Evolutionary conservation across 345 rosid species (phyloP), one percentile per base, ranked within the genome.

Genomic region (Hibiscus syriacus): DNA sequence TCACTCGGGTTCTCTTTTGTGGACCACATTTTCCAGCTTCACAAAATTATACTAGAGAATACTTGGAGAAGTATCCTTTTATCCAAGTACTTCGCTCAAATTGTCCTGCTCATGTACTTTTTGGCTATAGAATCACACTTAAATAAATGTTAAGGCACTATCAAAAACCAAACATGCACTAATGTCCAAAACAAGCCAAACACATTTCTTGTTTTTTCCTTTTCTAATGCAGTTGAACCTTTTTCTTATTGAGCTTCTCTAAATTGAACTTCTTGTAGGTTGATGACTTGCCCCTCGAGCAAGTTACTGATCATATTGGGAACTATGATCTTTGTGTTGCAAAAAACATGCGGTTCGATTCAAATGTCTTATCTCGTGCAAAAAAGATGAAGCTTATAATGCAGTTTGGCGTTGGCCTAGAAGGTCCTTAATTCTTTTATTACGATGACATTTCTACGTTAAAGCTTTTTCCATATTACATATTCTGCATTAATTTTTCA

Each of bases 341-440:
- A 5, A 80, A 77, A 70, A 77, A 41, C 49, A 90, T 83, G 92
- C 70, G 23, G 70, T 29, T 92, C 16, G 84, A 87, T 83, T 81
- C 92, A 11, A 77, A 66, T 77, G 71, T 79, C 53, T 78, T 92
- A 57, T n/a, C n/a, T n/a, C n/a, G n/a, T n/a, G n/a, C n/a, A n/a
- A n/a, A n/a, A n/a, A n/a, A n/a, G n/a, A n/a, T n/a, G n/a, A n/a
- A n/a, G n/a, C n/a, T n/a, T n/a, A n/a, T n/a, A n/a, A n/a, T n/a
- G n/a, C n/a, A n/a, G 79, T 92, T 56, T 46, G 98, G 96, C 73
- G 96, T 92, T 74, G 98, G 98, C 56, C 84, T 92, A 11, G 97
- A 92, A 79, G 98, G 97, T 92, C 53, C 23, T 29, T 76, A n/a
- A 58, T 68, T 54, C 12, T 54, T 27, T 29, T 77, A 23, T 26